A percentile compares a stretch with the other conserved stretches of the same genome.
Conservation (phyloP, 352 stramenopile genomes). For the Phytophthora syringae region DNA sequence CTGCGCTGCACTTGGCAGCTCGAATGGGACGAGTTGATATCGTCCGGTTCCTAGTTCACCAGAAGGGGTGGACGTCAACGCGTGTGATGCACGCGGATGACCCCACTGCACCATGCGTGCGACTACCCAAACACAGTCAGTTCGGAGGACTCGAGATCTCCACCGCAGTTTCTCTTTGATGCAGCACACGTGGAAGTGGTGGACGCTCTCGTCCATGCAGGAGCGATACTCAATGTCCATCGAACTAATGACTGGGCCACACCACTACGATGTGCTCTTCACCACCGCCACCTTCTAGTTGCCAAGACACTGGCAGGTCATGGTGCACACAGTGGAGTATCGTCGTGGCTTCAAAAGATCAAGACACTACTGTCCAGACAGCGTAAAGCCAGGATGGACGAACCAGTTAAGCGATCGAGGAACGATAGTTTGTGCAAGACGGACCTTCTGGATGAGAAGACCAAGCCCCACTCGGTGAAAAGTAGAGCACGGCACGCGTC, state of each 20-base stretch:
- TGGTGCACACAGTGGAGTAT: slow-evolving; percentile 29
- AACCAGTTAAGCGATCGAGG: background rate
- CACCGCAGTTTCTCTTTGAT: no score
- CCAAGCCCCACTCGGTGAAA: background rate
- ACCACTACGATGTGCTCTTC: slow-evolving; percentile 40
- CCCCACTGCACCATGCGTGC: slow-evolving; percentile 37
- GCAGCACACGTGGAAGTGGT: slow-evolving; percentile 40
- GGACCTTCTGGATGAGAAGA: slow-evolving; percentile 7
- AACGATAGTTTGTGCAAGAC: slow-evolving; percentile 16
- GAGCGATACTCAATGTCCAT: slow-evolving; percentile 28
- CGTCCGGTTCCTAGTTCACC: slow-evolving; percentile 32
- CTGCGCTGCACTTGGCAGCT: slow-evolving; percentile 44
- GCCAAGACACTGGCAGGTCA: slow-evolving; percentile 40
- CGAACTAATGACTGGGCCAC: slow-evolving; percentile 28
- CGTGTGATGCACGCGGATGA: slow-evolving; percentile 43
- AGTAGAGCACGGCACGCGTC: background rate
- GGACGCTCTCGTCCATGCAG: slow-evolving; percentile 22
- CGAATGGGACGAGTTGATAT: slow-evolving; percentile 32
- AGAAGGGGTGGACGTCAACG: slow-evolving; percentile 35
- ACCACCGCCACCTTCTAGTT: slow-evolving; percentile 37
- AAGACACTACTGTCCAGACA: slow-evolving; percentile 36
- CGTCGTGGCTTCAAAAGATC: slow-evolving; percentile 36
- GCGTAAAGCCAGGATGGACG: no score
- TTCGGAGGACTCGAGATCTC: no score
- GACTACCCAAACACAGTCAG: slow-evolving; percentile 25